Evolutionary conservation across 1,284 basidiomycete genomes (phyloP).

Genomic region (Chondrostereum purpureum): DNA sequence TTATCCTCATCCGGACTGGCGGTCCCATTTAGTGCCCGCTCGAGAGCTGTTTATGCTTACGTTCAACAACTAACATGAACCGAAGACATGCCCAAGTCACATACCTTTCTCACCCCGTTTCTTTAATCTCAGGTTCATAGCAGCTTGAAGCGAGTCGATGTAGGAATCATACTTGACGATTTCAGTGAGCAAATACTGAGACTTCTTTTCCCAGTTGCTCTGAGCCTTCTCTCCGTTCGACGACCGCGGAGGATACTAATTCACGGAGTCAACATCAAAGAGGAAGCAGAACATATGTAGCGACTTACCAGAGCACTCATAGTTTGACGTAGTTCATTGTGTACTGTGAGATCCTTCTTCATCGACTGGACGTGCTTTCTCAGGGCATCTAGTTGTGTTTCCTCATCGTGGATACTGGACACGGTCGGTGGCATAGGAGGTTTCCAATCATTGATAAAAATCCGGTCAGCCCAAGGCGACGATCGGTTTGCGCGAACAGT

Average conservation of each 20-base stretch:
- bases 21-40: slow-evolving; percentile 56
- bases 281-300: slow-evolving; percentile 7
- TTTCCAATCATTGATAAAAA: slow-evolving; percentile 93
- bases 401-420: slow-evolving; percentile 84
- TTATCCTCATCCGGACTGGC: slow-evolving; percentile 27
- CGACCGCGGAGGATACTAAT: slow-evolving; percentile 80
- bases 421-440: slow-evolving; percentile 79
- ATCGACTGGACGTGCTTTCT: slow-evolving; percentile 73
- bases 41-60: slow-evolving; percentile 44
- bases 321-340: slow-evolving; percentile 79
- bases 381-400: slow-evolving; percentile 83
- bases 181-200: slow-evolving; percentile 82
- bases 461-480: slow-evolving; percentile 63
- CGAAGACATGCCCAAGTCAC: slow-evolving; percentile 7
- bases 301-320: slow-evolving; percentile 74
- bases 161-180: slow-evolving; percentile 97
- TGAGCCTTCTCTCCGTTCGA: slow-evolving; percentile 71
- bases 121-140: slow-evolving; percentile 77
- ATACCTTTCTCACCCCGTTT: slow-evolving; percentile 76
- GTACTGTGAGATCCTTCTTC: slow-evolving; percentile 74
- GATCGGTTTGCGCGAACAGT: slow-evolving; percentile 58
- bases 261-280: slow-evolving; percentile 6
- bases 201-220: slow-evolving; percentile 90
- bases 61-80: slow-evolving; percentile 8
- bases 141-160: slow-evolving; percentile 78